These are phyloP conservation scores for Seminavis robusta DNA, from an alignment of 108 stramenopile species.

Conservation along the genomic window DNA sequence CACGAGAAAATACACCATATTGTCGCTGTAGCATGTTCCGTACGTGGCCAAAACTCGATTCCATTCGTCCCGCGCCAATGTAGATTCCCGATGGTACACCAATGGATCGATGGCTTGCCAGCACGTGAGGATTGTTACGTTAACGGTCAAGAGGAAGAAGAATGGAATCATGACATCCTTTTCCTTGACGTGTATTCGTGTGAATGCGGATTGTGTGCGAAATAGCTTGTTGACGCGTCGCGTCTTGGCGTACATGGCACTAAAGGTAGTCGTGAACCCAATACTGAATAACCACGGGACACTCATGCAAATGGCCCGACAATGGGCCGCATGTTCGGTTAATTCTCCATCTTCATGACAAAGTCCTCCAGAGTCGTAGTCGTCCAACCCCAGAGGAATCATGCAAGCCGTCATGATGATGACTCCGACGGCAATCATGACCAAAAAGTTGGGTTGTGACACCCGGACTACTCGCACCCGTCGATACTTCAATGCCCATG, in stretches of 20 bases:
- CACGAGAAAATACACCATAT: conserved; percentile 1
- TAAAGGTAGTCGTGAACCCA: conserved; percentile 48
- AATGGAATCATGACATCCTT: conserved; percentile 34
- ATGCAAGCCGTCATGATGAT: conserved; percentile 33
- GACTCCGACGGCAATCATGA: conserved; percentile 51
- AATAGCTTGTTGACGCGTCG: conserved; percentile 36
- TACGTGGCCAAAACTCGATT: conserved; percentile 14
- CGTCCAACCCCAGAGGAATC: conserved; percentile 43
- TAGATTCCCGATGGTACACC: conserved; percentile 3
- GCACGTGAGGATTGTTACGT: conserved; percentile 13
- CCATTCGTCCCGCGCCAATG: conserved; percentile 7
- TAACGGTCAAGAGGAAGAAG: conserved; percentile 15
- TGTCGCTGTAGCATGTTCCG: conserved; percentile 1
- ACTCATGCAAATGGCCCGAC: conserved; percentile 28
- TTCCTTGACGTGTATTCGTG: conserved; percentile 14
- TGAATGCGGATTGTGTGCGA: background rate
- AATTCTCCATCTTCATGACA: no score
- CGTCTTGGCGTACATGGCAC: conserved; percentile 51
- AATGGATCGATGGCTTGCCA: conserved; percentile 37
- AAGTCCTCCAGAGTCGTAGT: conserved; percentile 22
- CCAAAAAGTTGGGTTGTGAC: conserved; percentile 52
- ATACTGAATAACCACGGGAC: conserved; percentile 38
- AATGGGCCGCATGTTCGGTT: background rate
- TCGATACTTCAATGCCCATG: background rate
- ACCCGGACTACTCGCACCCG: conserved; percentile 15